These are phyloP conservation scores for Fusarium multiceps DNA, from an alignment of 2,329 filamentous ascomycete species.

Conservation along the genomic window DNA sequence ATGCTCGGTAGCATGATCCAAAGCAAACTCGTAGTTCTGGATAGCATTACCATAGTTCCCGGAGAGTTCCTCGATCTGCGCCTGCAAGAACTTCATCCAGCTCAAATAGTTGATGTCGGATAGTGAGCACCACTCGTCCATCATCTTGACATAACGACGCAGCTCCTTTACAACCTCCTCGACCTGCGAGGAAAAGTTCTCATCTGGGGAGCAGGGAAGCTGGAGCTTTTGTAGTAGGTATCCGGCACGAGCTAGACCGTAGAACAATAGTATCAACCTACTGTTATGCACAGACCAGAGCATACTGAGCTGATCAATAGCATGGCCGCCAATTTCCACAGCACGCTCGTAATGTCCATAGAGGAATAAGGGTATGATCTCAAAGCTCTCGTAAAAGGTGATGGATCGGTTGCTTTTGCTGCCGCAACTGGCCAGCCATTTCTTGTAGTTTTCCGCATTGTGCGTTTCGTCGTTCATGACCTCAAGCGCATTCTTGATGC, in stretches of 20 bases:
- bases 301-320: conserved; percentile 59
- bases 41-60: conserved; percentile 69
- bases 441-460: conserved; percentile 67
- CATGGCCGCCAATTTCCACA: conserved; percentile 65
- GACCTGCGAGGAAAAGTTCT: conserved; percentile 57
- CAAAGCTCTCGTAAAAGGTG: conserved; percentile 75
- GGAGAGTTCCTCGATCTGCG: conserved; percentile 73
- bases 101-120: conserved; percentile 77
- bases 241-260: conserved; percentile 68
- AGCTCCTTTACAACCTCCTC: conserved; percentile 65
- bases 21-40: conserved; percentile 73
- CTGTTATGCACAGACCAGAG: conserved; percentile 71
- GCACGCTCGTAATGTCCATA: conserved; percentile 72
- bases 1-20: conserved; percentile 78
- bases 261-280: conserved; percentile 67
- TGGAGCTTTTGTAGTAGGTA: conserved; percentile 61
- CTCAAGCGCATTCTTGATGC: conserved; percentile 58
- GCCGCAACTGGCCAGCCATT: conserved; percentile 64
- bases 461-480: conserved; percentile 78
- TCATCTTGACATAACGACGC: conserved; percentile 65
- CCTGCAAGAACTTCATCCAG: conserved; percentile 76
- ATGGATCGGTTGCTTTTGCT: conserved; percentile 72
- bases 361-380: conserved; percentile 71
- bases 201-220: conserved; percentile 58
- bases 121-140: conserved; percentile 72